These are phyloP conservation scores for Rhytidhysteron rufulum DNA, from an alignment of 2,329 filamentous ascomycete species.

Conservation along the genomic window DNA sequence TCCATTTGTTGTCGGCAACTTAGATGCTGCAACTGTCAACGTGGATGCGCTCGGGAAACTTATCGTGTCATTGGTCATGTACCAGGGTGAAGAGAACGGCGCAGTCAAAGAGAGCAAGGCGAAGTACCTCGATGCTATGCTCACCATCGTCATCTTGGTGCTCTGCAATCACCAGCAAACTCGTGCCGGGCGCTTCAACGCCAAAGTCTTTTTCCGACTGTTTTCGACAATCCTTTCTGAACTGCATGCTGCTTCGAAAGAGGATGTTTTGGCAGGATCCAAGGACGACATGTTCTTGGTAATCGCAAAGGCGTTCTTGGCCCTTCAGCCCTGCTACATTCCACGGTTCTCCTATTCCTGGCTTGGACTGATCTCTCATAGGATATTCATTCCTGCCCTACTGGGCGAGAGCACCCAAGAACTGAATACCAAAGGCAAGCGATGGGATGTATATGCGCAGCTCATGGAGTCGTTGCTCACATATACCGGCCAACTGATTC, in stretches of 20 bases:
- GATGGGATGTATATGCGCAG: constrained; percentile 73
- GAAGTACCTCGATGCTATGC: constrained; percentile 70
- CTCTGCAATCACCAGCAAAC: constrained; percentile 82
- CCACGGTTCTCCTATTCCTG: constrained; percentile 83
- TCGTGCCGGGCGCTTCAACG: constrained; percentile 76
- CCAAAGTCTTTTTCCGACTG: constrained; percentile 86
- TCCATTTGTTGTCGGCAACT: constrained; percentile 52
- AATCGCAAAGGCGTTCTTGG: constrained; percentile 67
- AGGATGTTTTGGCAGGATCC: constrained; percentile 45
- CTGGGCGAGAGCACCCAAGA: constrained; percentile 62
- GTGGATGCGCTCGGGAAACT: constrained; percentile 82
- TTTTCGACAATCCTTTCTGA: constrained; percentile 81
- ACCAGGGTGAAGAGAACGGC: constrained; percentile 59
- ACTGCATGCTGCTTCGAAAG: constrained; percentile 57
- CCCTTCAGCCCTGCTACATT: constrained; percentile 71
- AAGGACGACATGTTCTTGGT: constrained; percentile 66
- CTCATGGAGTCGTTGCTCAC: constrained; percentile 69
- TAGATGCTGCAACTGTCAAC: constrained; percentile 59
- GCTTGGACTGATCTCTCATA: constrained; percentile 78
- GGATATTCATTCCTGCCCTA: constrained; percentile 76
- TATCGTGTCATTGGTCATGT: constrained; percentile 69
- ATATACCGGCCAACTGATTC: constrained; percentile 76
- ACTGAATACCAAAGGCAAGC: constrained; percentile 41
- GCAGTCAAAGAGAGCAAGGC: constrained; percentile 61
- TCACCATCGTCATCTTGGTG: constrained; percentile 74